Evolutionary conservation across 2,329 filamentous ascomycete species (phyloP), one percentile per base, ranked within the genome.

Genomic region (Talaromyces piceae): DNA sequence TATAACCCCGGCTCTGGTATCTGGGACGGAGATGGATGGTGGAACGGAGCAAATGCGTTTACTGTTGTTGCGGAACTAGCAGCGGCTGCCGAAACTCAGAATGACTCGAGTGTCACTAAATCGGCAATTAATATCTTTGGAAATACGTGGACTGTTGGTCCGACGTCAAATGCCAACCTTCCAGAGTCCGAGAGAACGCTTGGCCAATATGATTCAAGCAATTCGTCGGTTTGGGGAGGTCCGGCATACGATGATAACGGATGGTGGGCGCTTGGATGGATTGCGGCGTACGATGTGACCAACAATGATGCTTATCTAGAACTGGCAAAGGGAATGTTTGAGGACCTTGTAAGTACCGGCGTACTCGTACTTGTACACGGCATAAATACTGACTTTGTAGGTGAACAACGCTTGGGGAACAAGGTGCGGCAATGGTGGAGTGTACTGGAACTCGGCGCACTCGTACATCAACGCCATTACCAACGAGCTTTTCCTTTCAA

Each of bases 401-500:
- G 33, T 18, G 23, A 37, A 67, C 1, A 66, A 37, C 13, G 33
- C 67, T 2, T 77, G 72, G 61, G 68, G 66, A 23, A 70, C 70
- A 1, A 67, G 66, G 2, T 74, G 71, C 18, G 70, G 69, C 39
- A 73, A 74, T 25, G 74, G 62, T 5, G 67, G 75, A 13, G 68
- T 79, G 48, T 77, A 69, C 60, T 79, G 75, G 73, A 72, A 72
- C 53, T 69, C 70, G 45, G 56, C 65, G 1, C 65, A 72, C 23
- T 64, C 66, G 2, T 76, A 77, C 53, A 68, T 74, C 41, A 78
- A 77, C 54, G 77, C 78, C 1, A 79, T 83, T 28, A 71, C 76
- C 2, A 82, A 81, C 52, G 77, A 78, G 56, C 72, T 82, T 3
- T 82, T 79, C 60, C 62, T 82, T 1, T 73, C 71, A 2, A 69